These are phyloP conservation scores for Linderina pennispora DNA, from an alignment of 192 early-diverging fungal species.

Conservation along the genomic window DNA sequence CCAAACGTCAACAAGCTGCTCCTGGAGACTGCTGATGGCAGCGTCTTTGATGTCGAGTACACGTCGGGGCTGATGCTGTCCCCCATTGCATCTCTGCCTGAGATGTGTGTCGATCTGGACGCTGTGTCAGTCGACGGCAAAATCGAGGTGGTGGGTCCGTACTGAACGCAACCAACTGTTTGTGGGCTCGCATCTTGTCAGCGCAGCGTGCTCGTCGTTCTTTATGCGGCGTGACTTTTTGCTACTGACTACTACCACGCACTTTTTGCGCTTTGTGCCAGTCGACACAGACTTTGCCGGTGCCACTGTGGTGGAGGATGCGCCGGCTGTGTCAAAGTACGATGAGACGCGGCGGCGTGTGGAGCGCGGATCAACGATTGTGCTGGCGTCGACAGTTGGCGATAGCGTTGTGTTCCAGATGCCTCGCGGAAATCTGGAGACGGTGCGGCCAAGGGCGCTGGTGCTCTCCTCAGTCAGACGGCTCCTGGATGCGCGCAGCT, in stretches of 20 bases:
- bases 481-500: slow-evolving; percentile 57
- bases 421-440: slow-evolving; percentile 97
- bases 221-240: slow-evolving; percentile 75
- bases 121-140: slow-evolving; percentile 2
- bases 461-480: slow-evolving; percentile 69
- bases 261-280: slow-evolving; percentile 70
- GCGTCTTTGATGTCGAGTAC: slow-evolving; percentile 25
- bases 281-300: slow-evolving; percentile 19
- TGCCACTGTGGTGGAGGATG: slow-evolving; percentile 1
- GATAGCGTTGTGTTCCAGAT: slow-evolving; percentile 63
- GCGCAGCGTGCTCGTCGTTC: slow-evolving; percentile 81
- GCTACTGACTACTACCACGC: slow-evolving; percentile 78
- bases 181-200: slow-evolving; percentile 61
- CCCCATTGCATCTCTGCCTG: slow-evolving; percentile 4
- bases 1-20: slow-evolving; percentile 27
- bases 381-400: slow-evolving; percentile 64
- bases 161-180: slow-evolving; percentile 80
- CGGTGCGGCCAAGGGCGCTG: slow-evolving; percentile 83
- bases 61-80: background rate
- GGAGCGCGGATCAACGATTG: slow-evolving; percentile 89
- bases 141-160: slow-evolving; percentile 60
- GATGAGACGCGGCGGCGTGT: slow-evolving; percentile 58
- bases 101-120: slow-evolving; percentile 25
- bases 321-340: slow-evolving; percentile 1
- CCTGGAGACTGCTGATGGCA: slow-evolving; percentile 34